Evolutionary conservation across 345 rosid genomes (phyloP), one percentile per base, ranked within the genome.

Genomic region (Crucihimalaya himalaica): DNA sequence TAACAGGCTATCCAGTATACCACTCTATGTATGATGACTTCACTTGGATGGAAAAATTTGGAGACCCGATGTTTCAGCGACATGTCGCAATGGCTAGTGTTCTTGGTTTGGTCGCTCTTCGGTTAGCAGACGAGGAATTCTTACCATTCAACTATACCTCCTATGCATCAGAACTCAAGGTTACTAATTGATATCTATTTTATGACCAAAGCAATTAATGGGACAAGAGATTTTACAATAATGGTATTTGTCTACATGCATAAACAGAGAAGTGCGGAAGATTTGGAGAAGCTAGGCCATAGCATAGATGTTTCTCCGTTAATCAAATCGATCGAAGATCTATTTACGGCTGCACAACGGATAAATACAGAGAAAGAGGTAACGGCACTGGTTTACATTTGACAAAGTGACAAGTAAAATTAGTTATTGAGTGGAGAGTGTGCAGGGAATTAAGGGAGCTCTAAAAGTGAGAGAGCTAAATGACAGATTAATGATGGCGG

Each of bases 21-120:
- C 98, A 92, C 75, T 90, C 97, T 15, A 86, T 87, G 88, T 92
- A 90, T 18, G 97, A 92, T 69, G 95, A 92, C 72, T 92, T 80
- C 57, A 46, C 81, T 63, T 92, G 97, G 98, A 90, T 88, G 93
- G 75, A 90, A 62, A 87, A 86, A 3, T 90, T 83, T 66, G 98
- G 98, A 12, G 93, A 87, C 57, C 97, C 89, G 6, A 78, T 72
- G 83, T 90, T 92, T 74, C 88, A 71, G 1, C 84, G 96, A 81
- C 89, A 88, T 78, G 81, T 88, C 19, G 96, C 98, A 84, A 90
- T 46, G 63, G 93, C 98, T 47, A 92, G 91, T 58, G 63, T 92
- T 25, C 78, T 91, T 80, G 98, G 95, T 74, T 86, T 86, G 76
- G 79, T 83, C 20, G 91, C 96, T 70, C 95, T 92, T 57, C 81